These are phyloP conservation scores for Cinnamomum chago DNA, from an alignment of 164 flowering plant species.

Conservation along the genomic window DNA sequence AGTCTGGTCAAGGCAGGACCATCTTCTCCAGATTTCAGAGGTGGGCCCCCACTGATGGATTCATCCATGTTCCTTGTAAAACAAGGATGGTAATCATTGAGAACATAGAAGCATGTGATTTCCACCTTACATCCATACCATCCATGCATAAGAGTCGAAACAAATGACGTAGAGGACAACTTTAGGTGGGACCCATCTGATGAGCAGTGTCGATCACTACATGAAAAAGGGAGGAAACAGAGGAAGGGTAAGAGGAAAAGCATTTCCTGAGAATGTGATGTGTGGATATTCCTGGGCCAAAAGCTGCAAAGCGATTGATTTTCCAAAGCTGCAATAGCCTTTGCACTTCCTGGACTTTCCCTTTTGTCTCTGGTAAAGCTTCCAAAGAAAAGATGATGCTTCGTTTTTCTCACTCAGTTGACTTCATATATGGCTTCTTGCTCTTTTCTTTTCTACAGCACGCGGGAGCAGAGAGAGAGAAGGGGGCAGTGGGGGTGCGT, in stretches of 20 bases:
- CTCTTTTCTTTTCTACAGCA: background rate
- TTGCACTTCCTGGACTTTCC: background rate
- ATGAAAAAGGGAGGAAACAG: no score
- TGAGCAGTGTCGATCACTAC: background rate
- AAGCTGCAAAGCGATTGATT: background rate
- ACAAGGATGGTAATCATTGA: no score
- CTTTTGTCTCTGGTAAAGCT: background rate
- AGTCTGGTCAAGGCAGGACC: no score
- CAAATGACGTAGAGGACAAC: no score
- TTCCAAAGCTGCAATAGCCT: background rate
- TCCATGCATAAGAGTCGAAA: no score
- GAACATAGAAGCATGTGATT: no score
- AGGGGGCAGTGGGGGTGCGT: background rate
- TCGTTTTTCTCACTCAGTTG: background rate
- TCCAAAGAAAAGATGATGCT: background rate
- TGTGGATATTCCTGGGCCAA: background rate
- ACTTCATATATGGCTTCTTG: background rate
- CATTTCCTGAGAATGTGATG: background rate
- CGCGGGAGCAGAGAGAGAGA: background rate
- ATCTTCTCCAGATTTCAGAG: no score
- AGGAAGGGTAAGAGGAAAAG: background rate
- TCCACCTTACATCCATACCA: no score
- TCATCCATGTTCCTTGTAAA: no score
- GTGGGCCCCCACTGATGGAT: no score
- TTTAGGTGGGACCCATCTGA: background rate